These are phyloP conservation scores for Backusella luteola DNA, from an alignment of 192 early-diverging fungal species.

Conservation along the genomic window DNA sequence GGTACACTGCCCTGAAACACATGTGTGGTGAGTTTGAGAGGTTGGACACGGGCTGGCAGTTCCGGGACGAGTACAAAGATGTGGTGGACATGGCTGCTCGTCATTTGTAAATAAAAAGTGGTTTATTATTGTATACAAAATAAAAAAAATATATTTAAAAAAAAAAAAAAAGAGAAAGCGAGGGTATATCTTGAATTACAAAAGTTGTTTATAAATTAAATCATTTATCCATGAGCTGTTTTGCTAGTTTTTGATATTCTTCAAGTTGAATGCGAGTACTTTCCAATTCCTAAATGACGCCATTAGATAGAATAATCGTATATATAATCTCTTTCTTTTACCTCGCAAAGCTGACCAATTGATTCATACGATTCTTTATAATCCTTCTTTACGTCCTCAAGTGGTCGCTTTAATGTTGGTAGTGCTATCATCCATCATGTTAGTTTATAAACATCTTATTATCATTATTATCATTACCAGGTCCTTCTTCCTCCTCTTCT, in stretches of 20 bases:
- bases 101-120: not conserved
- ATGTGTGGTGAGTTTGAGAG: not conserved
- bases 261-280: not conserved
- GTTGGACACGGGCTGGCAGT: conserved; percentile 2
- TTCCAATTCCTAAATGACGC: not conserved
- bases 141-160: not conserved
- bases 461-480: not conserved
- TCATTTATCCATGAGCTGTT: not conserved
- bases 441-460: not conserved
- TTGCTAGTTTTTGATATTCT: not conserved
- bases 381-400: not conserved
- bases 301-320: too few relatives aligned
- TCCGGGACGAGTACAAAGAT: not conserved
- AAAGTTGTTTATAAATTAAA: not conserved
- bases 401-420: not conserved
- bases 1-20: not conserved
- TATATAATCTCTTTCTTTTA: not conserved
- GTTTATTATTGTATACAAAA: not conserved
- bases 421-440: not conserved
- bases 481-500: not conserved
- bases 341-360: not conserved
- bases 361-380: not conserved
- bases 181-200: not conserved
- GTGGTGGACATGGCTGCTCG: not conserved
- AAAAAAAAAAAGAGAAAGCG: not conserved